These are phyloP conservation scores for Zygoascus sp. DNA, from an alignment of 1,139 yeast genomes.

Conservation along the genomic window DNA sequence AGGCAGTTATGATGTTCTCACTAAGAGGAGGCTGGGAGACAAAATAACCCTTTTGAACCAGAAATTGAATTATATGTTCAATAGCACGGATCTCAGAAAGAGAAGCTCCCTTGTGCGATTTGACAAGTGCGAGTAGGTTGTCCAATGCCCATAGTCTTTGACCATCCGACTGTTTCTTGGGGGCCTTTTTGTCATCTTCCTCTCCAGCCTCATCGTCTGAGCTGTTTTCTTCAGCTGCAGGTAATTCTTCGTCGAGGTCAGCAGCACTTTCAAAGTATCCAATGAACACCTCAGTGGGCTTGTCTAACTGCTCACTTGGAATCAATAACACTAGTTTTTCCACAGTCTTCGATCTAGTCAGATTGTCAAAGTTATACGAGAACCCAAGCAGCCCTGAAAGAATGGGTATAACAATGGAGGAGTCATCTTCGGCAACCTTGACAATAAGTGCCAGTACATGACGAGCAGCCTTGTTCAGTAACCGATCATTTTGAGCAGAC, in stretches of 20 bases:
- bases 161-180: constrained; percentile 31
- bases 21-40: constrained; percentile 26
- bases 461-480: constrained; percentile 63
- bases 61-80: constrained; percentile 46
- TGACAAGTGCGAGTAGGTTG: constrained; percentile 52
- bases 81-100: constrained; percentile 33
- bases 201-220: not conserved
- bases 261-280: constrained; percentile 5
- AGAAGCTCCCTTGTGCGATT: constrained; percentile 18
- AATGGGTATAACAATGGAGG: constrained; percentile 46
- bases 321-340: constrained; percentile 44
- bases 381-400: constrained; percentile 44
- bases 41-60: constrained; percentile 58
- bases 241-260: not conserved
- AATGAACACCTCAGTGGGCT: constrained; percentile 35
- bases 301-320: constrained; percentile 29
- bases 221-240: no score
- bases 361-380: constrained; percentile 66
- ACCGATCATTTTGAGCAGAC: constrained; percentile 58
- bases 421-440: constrained; percentile 37
- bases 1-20: constrained; percentile 21
- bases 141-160: constrained; percentile 68
- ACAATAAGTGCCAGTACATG: constrained; percentile 46
- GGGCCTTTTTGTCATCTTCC: not conserved
- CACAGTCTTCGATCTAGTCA: constrained; percentile 69